Conservation (phyloP, 495 filamentous ascomycete genomes). For the Penicillium dipodomyicola region DNA sequence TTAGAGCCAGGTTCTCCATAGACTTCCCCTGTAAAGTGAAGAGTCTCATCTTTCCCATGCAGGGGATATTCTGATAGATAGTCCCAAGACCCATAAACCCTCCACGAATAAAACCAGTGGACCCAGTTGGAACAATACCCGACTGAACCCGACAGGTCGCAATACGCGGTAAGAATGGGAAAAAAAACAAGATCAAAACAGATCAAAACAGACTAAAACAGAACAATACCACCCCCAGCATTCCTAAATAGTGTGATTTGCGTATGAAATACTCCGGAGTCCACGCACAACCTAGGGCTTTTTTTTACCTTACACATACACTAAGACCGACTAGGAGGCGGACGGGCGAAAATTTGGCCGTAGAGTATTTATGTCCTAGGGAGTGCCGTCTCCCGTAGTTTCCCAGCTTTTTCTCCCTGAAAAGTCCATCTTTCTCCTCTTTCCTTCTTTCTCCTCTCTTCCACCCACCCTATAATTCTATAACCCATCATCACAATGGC, state of each 20-base stretch:
- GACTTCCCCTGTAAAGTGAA: not conserved
- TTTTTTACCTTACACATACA: conserved; percentile 32
- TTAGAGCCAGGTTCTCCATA: not conserved
- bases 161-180: conserved; percentile 14
- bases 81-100: conserved; percentile 2
- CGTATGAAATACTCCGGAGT: conserved; percentile 21
- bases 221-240: conserved; percentile 19
- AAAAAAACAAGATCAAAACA: conserved; percentile 18
- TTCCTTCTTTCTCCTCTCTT: conserved; percentile 29
- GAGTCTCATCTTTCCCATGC: conserved; percentile 4
- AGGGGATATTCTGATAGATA: conserved; percentile 7
- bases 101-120: not conserved
- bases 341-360: conserved; percentile 48
- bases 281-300: conserved; percentile 40
- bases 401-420: conserved; percentile 45
- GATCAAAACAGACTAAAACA: conserved; percentile 7
- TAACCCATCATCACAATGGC: conserved; percentile 60
- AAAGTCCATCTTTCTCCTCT: conserved; percentile 32
- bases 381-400: conserved; percentile 37
- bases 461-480: conserved; percentile 17
- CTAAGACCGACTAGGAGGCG: conserved; percentile 38
- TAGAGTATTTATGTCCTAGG: conserved; percentile 45
- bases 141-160: conserved; percentile 20
- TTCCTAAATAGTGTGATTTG: conserved; percentile 23
- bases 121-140: conserved; percentile 8